These are phyloP conservation scores for Lachancea mirantina DNA, from an alignment of 805 yeast genomes.

Conservation along the genomic window DNA sequence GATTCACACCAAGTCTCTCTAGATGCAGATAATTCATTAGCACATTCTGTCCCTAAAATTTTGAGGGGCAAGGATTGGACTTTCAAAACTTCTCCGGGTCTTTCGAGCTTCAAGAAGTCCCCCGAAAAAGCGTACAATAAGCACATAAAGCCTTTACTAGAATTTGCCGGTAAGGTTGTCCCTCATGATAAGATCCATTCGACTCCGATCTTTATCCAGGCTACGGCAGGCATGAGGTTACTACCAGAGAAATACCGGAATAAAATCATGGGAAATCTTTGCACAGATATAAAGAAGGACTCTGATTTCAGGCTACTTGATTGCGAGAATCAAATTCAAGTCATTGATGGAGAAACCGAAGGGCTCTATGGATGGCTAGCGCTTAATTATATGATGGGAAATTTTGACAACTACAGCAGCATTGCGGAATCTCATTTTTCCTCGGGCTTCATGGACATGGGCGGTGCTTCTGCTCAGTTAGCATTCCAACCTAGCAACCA, in stretches of 20 bases:
- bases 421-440: conserved; percentile 40
- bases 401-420: conserved; percentile 43
- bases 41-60: conserved; percentile 62
- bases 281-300: conserved; percentile 46
- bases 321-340: conserved; percentile 68
- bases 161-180: conserved; percentile 61
- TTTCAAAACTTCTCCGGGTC: conserved; percentile 71
- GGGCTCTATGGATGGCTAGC: conserved; percentile 96
- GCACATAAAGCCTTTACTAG: conserved; percentile 60
- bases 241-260: conserved; percentile 48
- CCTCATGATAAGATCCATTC: conserved; percentile 52
- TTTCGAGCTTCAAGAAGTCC: conserved; percentile 56
- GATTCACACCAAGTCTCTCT: conserved; percentile 34
- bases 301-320: conserved; percentile 46
- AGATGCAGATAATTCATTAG: conserved; percentile 20
- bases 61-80: conserved; percentile 63
- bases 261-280: conserved; percentile 51
- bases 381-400: conserved; percentile 72
- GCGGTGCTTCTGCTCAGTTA: conserved; percentile 95
- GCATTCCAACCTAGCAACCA: conserved; percentile 77
- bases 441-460: conserved; percentile 97
- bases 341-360: conserved; percentile 91
- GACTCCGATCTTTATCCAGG: conserved; percentile 85
- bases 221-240: conserved; percentile 96
- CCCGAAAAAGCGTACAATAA: conserved; percentile 56